Base-by-base conservation (phyloP, 2,329 filamentous ascomycete genomes). In the Whalleya microplaca region DNA sequence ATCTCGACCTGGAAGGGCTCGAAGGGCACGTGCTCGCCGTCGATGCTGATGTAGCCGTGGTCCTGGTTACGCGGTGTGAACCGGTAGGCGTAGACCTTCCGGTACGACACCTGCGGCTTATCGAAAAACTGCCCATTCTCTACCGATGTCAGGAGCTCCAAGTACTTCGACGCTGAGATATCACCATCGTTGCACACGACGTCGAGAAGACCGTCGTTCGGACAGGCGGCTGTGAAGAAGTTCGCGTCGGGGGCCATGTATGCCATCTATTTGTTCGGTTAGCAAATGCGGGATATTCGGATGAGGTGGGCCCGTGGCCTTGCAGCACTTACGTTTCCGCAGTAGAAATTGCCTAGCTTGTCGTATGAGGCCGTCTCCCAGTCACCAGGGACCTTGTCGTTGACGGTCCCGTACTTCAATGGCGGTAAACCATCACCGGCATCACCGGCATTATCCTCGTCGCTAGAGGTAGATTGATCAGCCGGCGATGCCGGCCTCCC, bases 1-100 rank as follows among this genome's bases (percentile, higher is more conserved):
- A 97, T 82, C 75, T 99, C 95, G 2, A 88, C 91, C 77, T 99
- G 95, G 71, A 97, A 96, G 0, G 91, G 89, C 66, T 88, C 88
- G 71, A 96, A 98, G 0, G 92, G 90, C 2, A 96, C 81, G 51
- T 84, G 83, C 75, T 99, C 95, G 40, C 95, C 95, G 69, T 98
- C 95, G 63, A 99, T 92, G 71, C 92, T 96, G 71, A 99, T 96
- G 72, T 90, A 95, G 1, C 94, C 94, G 60, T 87, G 82, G 41
- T 84, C 78, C 66, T 87, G 82, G 60, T 88, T 76, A 51, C 84
- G 86, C 0, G 95, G 95, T 2, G 88, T 87, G 61, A 99, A 88
- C 42, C 95, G 84, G 71, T 95, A 97, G 0, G 89, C 95, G n/a
- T 84, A 82, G 3, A 97, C 83, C 73, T 99, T 99, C 66, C 87